These are phyloP conservation scores for Senna tora DNA, from an alignment of 306 rosid species.

Conservation along the genomic window DNA sequence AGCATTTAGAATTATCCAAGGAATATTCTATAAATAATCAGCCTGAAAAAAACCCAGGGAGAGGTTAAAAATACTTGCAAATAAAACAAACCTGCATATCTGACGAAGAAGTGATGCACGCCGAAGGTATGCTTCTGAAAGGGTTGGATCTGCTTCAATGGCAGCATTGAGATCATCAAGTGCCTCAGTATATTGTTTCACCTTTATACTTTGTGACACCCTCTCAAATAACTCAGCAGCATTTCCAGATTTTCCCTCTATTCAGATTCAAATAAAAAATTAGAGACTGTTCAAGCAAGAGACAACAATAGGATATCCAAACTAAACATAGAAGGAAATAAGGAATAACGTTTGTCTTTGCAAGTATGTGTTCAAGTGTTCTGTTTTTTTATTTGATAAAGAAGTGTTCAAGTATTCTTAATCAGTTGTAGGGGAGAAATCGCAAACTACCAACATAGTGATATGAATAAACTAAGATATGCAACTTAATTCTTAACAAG, in stretches of 20 bases:
- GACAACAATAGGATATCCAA: constrained; percentile 24
- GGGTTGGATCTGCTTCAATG: constrained; percentile 86
- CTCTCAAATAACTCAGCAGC: constrained; percentile 82
- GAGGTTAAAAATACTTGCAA: not conserved
- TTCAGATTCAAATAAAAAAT: constrained; percentile 34
- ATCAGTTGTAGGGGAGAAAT: not conserved
- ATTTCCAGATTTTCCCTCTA: constrained; percentile 72
- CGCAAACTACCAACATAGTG: constrained; percentile 10
- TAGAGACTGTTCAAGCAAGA: constrained; percentile 33
- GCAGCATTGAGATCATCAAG: constrained; percentile 95
- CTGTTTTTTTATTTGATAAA: no score
- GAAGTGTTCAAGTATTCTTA: constrained; percentile 22
- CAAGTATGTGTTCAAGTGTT: constrained; percentile 12
- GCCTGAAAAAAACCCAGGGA: not conserved
- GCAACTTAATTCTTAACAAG: not conserved
- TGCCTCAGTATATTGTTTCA: constrained; percentile 85
- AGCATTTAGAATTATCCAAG: not conserved
- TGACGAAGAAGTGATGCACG: constrained; percentile 91
- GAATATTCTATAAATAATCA: constrained; percentile 13
- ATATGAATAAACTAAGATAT: not conserved
- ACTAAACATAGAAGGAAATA: constrained; percentile 5
- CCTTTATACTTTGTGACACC: constrained; percentile 78
- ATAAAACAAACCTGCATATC: constrained; percentile 77
- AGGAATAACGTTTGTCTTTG: not conserved
- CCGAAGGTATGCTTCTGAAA: constrained; percentile 85